Conservation (phyloP, 257 asterid genomes). For the Forsythia suspensa region DNA sequence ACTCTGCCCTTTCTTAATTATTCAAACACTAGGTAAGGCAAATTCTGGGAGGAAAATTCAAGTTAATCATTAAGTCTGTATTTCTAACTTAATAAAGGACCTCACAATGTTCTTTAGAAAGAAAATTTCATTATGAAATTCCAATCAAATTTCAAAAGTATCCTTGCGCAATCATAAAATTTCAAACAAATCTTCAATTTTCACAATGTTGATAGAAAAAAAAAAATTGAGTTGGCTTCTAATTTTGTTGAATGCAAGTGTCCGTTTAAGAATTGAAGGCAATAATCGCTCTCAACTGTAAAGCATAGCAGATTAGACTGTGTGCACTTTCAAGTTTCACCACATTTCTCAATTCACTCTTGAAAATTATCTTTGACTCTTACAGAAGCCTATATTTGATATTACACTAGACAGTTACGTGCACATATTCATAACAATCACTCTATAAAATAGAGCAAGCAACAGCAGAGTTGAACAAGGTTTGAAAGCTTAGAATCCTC, state of each 20-base stretch:
- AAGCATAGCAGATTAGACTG: background rate
- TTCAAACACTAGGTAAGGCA: background rate
- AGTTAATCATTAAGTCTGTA: background rate
- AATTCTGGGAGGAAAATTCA: background rate
- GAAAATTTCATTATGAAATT: background rate
- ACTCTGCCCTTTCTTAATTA: background rate
- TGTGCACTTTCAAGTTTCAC: background rate
- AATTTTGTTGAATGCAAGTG: background rate
- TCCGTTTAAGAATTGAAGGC: background rate
- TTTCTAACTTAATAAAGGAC: background rate
- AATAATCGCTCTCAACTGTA: background rate
- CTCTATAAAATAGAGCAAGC: background rate
- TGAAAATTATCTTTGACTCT: background rate
- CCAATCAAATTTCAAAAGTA: background rate
- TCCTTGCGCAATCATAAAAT: background rate
- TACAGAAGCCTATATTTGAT: background rate
- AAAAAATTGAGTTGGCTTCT: background rate
- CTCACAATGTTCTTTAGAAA: background rate
- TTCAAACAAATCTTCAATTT: background rate
- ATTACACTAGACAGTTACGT: background rate
- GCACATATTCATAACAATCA: background rate
- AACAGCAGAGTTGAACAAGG: background rate
- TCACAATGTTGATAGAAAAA: background rate
- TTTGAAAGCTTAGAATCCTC: background rate
- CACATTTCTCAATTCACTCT: background rate